Conservation (phyloP, 164 flowering plant species). For the Umbilicus rupestris region DNA sequence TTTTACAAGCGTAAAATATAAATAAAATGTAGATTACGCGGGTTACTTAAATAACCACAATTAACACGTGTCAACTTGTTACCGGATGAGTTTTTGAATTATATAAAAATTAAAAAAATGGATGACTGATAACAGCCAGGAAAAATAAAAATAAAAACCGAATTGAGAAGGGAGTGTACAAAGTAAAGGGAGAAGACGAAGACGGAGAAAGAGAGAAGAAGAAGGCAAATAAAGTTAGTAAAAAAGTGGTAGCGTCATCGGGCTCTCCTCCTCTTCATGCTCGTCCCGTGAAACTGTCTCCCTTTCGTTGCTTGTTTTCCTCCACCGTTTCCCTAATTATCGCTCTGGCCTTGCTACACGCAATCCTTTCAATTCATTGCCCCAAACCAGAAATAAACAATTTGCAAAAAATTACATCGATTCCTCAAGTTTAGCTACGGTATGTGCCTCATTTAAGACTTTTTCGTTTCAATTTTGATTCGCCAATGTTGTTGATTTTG, state of each 20-base stretch:
- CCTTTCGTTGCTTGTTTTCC: neutral
- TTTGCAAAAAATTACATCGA: neutral
- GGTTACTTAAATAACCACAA: too few relatives aligned
- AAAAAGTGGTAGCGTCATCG: neutral
- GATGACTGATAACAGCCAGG: neutral
- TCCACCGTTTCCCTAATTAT: neutral
- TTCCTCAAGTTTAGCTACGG: neutral
- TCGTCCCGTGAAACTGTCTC: conserved; percentile 1
- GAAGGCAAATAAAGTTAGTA: neutral
- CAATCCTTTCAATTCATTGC: neutral
- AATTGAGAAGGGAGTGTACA: neutral
- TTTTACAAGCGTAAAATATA: too few relatives aligned
- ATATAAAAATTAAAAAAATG: too few relatives aligned
- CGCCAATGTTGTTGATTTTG: neutral
- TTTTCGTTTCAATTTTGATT: neutral
- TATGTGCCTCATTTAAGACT: neutral
- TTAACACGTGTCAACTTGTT: too few relatives aligned
- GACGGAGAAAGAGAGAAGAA: neutral
- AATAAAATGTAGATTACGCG: too few relatives aligned
- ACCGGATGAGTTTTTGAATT: too few relatives aligned
- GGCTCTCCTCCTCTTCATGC: neutral
- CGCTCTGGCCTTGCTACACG: neutral
- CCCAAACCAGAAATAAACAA: neutral
- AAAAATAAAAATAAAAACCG: neutral
- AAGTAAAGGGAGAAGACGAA: neutral